Base-by-base conservation (phyloP, 1,284 basidiomycete genomes). In the Trichosporon sp. region DNA sequence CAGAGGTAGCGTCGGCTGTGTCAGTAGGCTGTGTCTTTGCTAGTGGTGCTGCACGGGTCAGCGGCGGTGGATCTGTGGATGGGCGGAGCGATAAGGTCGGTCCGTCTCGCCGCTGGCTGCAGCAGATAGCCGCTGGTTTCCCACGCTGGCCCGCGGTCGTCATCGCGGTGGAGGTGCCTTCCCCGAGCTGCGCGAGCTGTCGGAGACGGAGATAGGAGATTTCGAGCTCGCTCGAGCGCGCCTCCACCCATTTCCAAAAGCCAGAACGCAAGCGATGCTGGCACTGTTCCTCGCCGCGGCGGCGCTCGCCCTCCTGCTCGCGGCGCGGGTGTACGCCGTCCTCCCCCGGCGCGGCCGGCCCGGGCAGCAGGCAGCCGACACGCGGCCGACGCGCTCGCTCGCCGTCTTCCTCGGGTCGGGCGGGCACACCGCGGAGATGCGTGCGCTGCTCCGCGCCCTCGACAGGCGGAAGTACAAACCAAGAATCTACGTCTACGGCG, bases 341-440 rank as follows among this genome's bases (percentile, higher is more conserved):
- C 35, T 64, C n/a, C 62, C 62, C 11, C 42, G 62, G 35, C 35
- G 62, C 3, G 25, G 35, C 35, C 25, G 9, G 35, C 62, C 62
- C 13, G 23, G n/a, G 5, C 32, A 18, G 23, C 18, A 51, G 23
- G 47, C 62, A 2, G 32, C 65, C 47, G 65, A 44, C 11, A 56
- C 18, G 2, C 56, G 11, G 44, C 64, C 2, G 65, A 64, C 56
- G 9, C 56, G 56, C 15, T 77, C 76, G 1, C 74, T 89, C 25
- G 87, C 85, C 12, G 83, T 89, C 64, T 88, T 90, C 75, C 84
- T 90, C 9, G 89, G 89, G 27, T 89, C 88, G 70, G 96, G 97
- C 32, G 97, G 97, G 0, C 97, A 99, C 83, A 98, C 95, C 6
- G 90, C 88, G 72, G 97, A 99, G 85, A 90, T 92, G 70, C 83